Evolutionary conservation across 2,329 filamentous ascomycete species (phyloP), one percentile per base, ranked within the genome.

Genomic region (Fusarium gaditjirri): DNA sequence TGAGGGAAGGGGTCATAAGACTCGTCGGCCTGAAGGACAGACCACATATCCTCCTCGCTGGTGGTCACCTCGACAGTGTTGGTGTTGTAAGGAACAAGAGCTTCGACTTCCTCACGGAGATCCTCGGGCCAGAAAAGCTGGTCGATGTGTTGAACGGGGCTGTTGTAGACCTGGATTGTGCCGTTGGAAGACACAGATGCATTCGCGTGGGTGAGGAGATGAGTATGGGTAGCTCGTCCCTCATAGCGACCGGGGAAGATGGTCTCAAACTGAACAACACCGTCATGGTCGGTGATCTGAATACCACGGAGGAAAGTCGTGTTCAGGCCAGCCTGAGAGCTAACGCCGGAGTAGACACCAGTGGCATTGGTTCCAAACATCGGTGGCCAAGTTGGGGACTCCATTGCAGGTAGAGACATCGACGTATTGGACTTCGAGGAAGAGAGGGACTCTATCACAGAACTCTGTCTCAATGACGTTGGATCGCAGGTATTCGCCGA

Each of bases 81-180:
- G 8, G 36, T 65, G 36, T 65, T 65, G 16, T 65, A 65, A 0
- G 62, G 62, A 5, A 49, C 36, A 39, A 43, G 36, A 2, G 60
- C 36, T 3, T 65, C 49, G 1, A 65, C 42, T 3, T 65, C 62
- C 1, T 65, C 33, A 0, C 49, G 60, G 1, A 65, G 49, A 16
- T 65, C 27, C 9, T 65, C 60, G 4, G 62, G 60, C 62, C 60
- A 65, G 49, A 65, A 65, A 2, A 65, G 62, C n/a, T 65, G 62
- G 1, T 60, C 60, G 1, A 65, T 65, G n/a, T 65, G 62, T 9
- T 33, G 55, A 29, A 65, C 60, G 12, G 62, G 62, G 5, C 49
- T 65, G 31, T 65, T 65, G 4, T 61, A 65, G 5, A 65, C 49
- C n/a, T 65, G 60, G 4, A 65, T 65, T 0, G 62, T 65, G 19